Percentiles rank a stretch among this genome's conserved stretches.
These are phyloP conservation scores for Flaveria trinervia DNA, from an alignment of 129 eudicot species.

Conservation along the genomic window DNA sequence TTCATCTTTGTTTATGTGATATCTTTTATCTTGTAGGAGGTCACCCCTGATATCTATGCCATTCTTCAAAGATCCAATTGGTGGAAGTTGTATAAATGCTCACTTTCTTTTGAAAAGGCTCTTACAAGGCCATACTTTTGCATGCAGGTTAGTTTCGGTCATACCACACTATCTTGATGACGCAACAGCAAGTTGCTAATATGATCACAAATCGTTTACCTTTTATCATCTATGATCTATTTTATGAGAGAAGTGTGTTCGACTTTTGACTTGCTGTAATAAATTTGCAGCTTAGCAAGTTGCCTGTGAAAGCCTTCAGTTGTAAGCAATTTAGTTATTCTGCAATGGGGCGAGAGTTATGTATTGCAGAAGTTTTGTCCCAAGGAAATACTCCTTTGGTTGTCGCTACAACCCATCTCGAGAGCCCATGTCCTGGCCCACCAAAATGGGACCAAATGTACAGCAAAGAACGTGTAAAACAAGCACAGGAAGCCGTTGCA, in stretches of 20 bases:
- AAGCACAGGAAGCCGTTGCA: conserved; percentile 75
- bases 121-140: conserved; percentile 63
- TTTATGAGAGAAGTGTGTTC: background rate
- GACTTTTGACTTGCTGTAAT: background rate
- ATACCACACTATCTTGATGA: background rate
- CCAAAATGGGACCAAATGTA: conserved; percentile 93
- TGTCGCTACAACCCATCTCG: conserved; percentile 85
- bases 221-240: background rate
- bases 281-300: conserved; percentile 56
- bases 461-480: conserved; percentile 86
- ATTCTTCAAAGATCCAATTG: conserved; percentile 65
- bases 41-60: conserved; percentile 61
- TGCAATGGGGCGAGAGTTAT: conserved; percentile 74
- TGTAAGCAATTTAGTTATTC: conserved; percentile 67
- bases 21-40: conserved; percentile 55
- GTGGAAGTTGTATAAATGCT: conserved; percentile 86
- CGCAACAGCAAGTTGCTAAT: background rate
- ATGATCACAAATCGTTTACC: background rate
- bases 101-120: conserved; percentile 56
- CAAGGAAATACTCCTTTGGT: conserved; percentile 39
- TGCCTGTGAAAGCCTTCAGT: conserved; percentile 62
- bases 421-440: conserved; percentile 90
- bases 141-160: conserved; percentile 69
- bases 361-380: conserved; percentile 61
- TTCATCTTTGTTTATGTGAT: background rate